phyloP scores from a whole-genome alignment of 345 rosid genomes.

The Citrus mangshanensis region DNA sequence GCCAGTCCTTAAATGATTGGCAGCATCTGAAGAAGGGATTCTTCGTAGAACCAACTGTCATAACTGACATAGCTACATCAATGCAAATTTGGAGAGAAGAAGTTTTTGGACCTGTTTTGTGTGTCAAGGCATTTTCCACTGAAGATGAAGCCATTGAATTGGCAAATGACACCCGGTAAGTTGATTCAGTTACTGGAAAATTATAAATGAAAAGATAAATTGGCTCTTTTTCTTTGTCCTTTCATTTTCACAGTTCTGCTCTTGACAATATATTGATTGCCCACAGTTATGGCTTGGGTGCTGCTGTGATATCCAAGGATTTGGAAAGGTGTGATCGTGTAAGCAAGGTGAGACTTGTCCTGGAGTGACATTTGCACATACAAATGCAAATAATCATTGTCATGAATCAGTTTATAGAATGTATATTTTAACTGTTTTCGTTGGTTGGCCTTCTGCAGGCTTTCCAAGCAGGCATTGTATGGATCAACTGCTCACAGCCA shows the following conservation, averaged over 20 bases:
- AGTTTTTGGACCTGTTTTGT: slow-evolving; percentile 95
- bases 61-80: slow-evolving; percentile 70
- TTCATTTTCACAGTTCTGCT: neutral
- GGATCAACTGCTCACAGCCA: slow-evolving; percentile 99
- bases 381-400: neutral
- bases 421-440: neutral
- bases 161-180: slow-evolving; percentile 94
- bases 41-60: slow-evolving; percentile 78
- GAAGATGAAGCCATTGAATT: slow-evolving; percentile 96
- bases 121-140: slow-evolving; percentile 78
- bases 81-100: slow-evolving; percentile 99
- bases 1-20: slow-evolving; percentile 15
- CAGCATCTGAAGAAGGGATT: slow-evolving; percentile 87
- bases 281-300: slow-evolving; percentile 73
- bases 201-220: neutral
- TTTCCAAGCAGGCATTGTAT: slow-evolving; percentile 74
- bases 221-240: neutral
- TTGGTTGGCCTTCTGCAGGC: slow-evolving; percentile 44
- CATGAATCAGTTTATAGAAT: neutral
- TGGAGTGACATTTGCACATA: neutral
- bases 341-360: slow-evolving; percentile 61
- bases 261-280: slow-evolving; percentile 17
- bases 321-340: slow-evolving; percentile 90
- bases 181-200: slow-evolving; percentile 15
- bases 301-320: slow-evolving; percentile 88